These are phyloP conservation scores for Kodamaea alishanica DNA, from an alignment of 1,139 yeast species.

Conservation along the genomic window DNA sequence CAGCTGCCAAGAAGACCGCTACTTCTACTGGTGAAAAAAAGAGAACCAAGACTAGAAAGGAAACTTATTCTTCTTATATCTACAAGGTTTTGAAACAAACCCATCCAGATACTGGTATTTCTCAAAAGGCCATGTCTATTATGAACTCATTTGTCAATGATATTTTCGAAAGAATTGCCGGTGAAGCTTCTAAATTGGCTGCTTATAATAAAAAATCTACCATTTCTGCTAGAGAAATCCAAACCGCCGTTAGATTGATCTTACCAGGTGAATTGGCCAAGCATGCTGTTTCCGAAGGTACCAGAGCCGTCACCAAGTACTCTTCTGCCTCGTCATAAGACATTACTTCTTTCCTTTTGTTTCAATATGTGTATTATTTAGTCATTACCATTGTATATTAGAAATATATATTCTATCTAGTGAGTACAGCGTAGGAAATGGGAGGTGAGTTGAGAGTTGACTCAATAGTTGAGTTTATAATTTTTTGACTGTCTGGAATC, in stretches of 20 bases:
- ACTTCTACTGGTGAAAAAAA: slow-evolving; percentile 61
- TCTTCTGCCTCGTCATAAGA: slow-evolving; percentile 63
- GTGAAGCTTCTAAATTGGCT: slow-evolving; percentile 98
- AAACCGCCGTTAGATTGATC: slow-evolving; percentile 98
- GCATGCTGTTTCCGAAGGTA: slow-evolving; percentile 99
- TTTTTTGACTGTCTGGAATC: too few relatives aligned
- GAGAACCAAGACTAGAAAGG: slow-evolving; percentile 97
- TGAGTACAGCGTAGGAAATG: too few relatives aligned
- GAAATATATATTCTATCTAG: slow-evolving; percentile 5
- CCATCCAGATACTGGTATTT: slow-evolving; percentile 99
- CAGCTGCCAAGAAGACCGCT: slow-evolving; percentile 31
- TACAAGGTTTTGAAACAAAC: slow-evolving; percentile 98
- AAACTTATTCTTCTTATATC: slow-evolving; percentile 96
- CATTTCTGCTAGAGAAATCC: slow-evolving; percentile 98
- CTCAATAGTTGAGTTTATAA: too few relatives aligned
- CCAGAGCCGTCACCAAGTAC: slow-evolving; percentile 99
- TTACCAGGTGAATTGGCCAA: slow-evolving; percentile 99
- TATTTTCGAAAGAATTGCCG: slow-evolving; percentile 90
- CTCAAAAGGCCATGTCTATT: slow-evolving; percentile 98
- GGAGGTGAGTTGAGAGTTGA: too few relatives aligned
- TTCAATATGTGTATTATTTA: slow-evolving; percentile 15
- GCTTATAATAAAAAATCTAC: slow-evolving; percentile 99
- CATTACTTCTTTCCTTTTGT: slow-evolving; percentile 7
- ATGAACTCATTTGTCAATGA: slow-evolving; percentile 98
- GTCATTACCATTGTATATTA: slow-evolving; percentile 11